Evolutionary conservation across 139 green algal genomes (phyloP), one percentile per base, ranked within the genome.

Genomic region (Trebouxia sp.): DNA sequence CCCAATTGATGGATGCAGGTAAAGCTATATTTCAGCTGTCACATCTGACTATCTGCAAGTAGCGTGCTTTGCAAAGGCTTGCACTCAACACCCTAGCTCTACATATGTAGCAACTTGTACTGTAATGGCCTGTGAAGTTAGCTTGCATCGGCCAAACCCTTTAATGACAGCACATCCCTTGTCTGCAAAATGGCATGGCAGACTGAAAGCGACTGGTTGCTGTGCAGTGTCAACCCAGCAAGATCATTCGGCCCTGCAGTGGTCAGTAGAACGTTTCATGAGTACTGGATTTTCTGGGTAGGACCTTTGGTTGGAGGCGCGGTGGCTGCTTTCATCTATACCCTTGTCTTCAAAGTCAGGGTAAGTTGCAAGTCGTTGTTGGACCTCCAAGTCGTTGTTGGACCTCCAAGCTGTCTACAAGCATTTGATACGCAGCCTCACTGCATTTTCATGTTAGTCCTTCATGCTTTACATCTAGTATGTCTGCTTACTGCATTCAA

Each of bases 281-380:
- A 82, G 38, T 66, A 83, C 28, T 83, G 80, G 80, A 78, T 85
- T 35, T 85, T 85, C 65, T 85, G 81, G 81, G 81, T 85, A 22
- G 80, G 80, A 7, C 80, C 80, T 30, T 55, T 80, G 28, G 22
- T 41, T 6, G 80, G 80, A 62, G 80, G 42, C 24, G n/a, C 79
- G 10, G 9, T 76, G n/a, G 70, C 80, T 28, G 72, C 51, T 26
- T 11, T 77, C 8, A 45, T 66, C 72, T 83, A 83, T 39, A 48
- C 74, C 32, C 1, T 65, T 17, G 48, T 70, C 38, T 83, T 84
- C 42, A 58, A 35, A 39, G 50, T 76, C 48, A 75, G 56, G 30
- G 50, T 69, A 48, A 80, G 75, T 14, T 35, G 26, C 67, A 51
- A 32, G 11, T 5, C 14, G 26, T 45, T 76, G 43, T 39, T 42